phyloP scores from a whole-genome alignment of 768 basidiomycete species.

The Termitomyces sp. region DNA sequence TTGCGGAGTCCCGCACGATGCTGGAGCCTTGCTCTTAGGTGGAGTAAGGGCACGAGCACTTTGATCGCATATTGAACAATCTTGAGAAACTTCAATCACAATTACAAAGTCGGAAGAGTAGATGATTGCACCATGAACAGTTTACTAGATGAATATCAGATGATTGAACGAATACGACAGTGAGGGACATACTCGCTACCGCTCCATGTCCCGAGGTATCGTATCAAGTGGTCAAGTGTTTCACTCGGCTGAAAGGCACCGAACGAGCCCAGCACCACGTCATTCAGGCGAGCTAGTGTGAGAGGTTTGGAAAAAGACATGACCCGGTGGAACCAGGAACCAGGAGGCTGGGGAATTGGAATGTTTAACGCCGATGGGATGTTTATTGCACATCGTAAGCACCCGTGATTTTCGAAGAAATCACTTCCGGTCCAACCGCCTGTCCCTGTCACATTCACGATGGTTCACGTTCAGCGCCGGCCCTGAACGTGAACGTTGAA shows the following conservation, averaged over 20 bases:
- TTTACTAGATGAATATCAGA: slow-evolving; percentile 43
- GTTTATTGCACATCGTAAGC: background rate
- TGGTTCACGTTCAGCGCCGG: too few species aligned
- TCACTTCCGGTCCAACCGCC: background rate
- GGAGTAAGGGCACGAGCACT: slow-evolving; percentile 59
- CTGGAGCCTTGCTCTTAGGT: slow-evolving; percentile 64
- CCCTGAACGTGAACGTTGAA: background rate
- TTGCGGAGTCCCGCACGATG: slow-evolving; percentile 55
- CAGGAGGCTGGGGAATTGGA: background rate
- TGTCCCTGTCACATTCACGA: too few species aligned
- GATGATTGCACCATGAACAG: slow-evolving; percentile 55
- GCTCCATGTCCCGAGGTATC: slow-evolving; percentile 79
- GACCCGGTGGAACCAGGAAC: background rate
- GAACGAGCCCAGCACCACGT: slow-evolving; percentile 62
- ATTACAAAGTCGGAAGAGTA: background rate
- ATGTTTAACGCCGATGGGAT: background rate
- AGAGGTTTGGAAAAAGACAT: slow-evolving; percentile 54
- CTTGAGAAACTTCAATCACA: slow-evolving; percentile 28
- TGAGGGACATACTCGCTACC: slow-evolving; percentile 67
- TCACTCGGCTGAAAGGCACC: slow-evolving; percentile 51
- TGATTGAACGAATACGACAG: slow-evolving; percentile 1
- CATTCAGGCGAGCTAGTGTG: slow-evolving; percentile 49
- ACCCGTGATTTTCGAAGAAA: slow-evolving; percentile 2
- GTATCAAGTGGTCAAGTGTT: slow-evolving; percentile 64
- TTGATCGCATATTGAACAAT: slow-evolving; percentile 72